These are phyloP conservation scores for Diphasiastrum complanatum DNA, from an alignment of 83 land plant genomes.

Conservation along the genomic window DNA sequence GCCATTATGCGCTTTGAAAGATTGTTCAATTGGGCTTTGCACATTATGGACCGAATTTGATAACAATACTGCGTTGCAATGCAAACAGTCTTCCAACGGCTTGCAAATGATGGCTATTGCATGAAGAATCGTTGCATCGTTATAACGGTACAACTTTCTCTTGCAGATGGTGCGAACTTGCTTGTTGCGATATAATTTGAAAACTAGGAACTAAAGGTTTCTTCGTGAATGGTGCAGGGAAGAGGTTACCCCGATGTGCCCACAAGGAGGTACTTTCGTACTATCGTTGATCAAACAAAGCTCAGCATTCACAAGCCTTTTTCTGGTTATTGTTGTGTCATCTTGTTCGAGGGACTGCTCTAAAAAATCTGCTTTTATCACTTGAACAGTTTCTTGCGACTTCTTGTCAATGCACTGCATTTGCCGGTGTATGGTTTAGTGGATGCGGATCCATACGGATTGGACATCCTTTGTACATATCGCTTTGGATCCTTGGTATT, in stretches of 20 bases:
- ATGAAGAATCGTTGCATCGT: constrained; percentile 61
- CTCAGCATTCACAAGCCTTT: no score
- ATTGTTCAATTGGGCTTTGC: no score
- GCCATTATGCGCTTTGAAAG: no score
- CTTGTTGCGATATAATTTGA: no score
- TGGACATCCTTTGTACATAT: constrained; percentile 75
- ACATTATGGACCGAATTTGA: no score
- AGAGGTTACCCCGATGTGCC: constrained; percentile 93
- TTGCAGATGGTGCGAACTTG: no score
- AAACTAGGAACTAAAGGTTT: no score
- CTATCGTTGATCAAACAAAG: no score
- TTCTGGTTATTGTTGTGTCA: no score
- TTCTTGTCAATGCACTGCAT: constrained; percentile 49
- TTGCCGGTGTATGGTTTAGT: constrained; percentile 73
- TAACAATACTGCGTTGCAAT: no score
- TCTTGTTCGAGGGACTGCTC: not conserved
- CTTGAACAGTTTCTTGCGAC: constrained; percentile 61
- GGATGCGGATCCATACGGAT: constrained; percentile 89
- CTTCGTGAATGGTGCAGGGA: no score
- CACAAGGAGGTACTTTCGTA: constrained; percentile 93
- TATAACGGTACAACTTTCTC: constrained; percentile 49
- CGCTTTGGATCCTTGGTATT: constrained; percentile 93
- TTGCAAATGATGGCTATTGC: constrained; percentile 82
- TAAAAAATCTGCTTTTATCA: constrained; percentile 5
- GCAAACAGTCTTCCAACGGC: constrained; percentile 83